Base-by-base conservation (phyloP, 805 yeast genomes). In the Lipomyces japonicus region DNA sequence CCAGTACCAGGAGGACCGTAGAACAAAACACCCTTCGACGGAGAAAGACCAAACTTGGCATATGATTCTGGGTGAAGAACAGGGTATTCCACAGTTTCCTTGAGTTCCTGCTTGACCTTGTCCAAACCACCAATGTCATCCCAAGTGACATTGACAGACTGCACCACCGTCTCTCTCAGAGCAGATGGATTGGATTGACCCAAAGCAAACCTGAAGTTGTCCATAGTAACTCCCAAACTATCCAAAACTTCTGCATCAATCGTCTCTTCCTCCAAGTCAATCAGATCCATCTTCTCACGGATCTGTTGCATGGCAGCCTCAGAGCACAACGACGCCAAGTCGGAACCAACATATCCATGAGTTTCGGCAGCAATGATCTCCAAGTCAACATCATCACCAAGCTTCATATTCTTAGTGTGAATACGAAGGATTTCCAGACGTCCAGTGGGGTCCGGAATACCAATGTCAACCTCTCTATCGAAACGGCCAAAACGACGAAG, bases 1-100 rank as follows among this genome's bases (percentile, higher is more conserved):
- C 98, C 98, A 54, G 97, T 93, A 86, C 99, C 99, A 54, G 99
- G 99, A 46, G 99, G 99, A 63, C 99, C 99, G 70, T 86, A 93
- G 78, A 93, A 93, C 69, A 93, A 77, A 61, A 93, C 98, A 75
- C 99, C 99, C 74, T 91, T 90, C 36, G 98, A 83, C 48, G 99
- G 98, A 7, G 97, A 82, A 69, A 93, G 80, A 59, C 99, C 99
- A 67, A 93, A 93, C 75, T 93, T 95, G 71, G 95, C 86, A 74
- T 88, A 93, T 77, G 91, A 96, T 67, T 93, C 98, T 71, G 99
- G 97, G 72, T 93, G 97, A 69, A 91, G 76, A 46, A 93, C 98
- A 35, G 99, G 99, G 70, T 93, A 93, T 75, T 93, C 98, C 51
- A 93, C 99, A 52, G 97, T 93, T 77, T 93, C 98, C 75, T 89